These are phyloP conservation scores for Ramicandelaber brevisporus DNA, from an alignment of 192 early-diverging fungal genomes.

Conservation along the genomic window DNA sequence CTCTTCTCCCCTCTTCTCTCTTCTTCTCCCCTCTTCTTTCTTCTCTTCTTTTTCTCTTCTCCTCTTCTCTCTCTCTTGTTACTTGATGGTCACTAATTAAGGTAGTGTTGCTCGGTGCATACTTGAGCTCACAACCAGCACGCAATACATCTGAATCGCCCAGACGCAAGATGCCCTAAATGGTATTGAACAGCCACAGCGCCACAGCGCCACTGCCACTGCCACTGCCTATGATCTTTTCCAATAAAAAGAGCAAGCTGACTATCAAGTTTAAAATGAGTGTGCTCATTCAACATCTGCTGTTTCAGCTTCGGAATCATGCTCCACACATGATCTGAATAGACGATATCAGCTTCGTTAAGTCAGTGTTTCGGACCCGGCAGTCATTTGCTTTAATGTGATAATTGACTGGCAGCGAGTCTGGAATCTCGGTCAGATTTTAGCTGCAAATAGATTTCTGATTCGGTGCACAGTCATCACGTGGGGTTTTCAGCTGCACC, in stretches of 20 bases:
- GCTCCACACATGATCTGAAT: too few relatives aligned
- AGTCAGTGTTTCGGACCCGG: too few relatives aligned
- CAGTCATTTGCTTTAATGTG: too few relatives aligned
- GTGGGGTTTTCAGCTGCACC: too few relatives aligned
- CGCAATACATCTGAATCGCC: not conserved
- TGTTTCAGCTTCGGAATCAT: too few relatives aligned
- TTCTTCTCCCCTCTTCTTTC: not conserved
- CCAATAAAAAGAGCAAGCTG: constrained; percentile 52
- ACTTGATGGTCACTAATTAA: not conserved
- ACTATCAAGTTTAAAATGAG: too few relatives aligned
- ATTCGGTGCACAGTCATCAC: too few relatives aligned
- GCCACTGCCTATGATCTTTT: constrained; percentile 9
- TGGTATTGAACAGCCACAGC: constrained; percentile 13
- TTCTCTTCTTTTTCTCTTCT: not conserved
- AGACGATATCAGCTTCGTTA: too few relatives aligned
- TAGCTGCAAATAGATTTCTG: too few relatives aligned
- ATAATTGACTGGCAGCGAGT: too few relatives aligned
- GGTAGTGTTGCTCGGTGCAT: not conserved
- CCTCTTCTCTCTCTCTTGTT: not conserved
- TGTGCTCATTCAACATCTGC: too few relatives aligned
- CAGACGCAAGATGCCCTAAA: constrained; percentile 8
- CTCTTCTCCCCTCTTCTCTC: not conserved
- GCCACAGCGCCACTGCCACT: constrained; percentile 14
- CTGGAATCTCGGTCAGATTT: too few relatives aligned
- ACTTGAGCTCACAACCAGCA: not conserved